These are phyloP conservation scores for Xylariaceae sp. DNA, from an alignment of 2,329 filamentous ascomycete species.

Conservation along the genomic window DNA sequence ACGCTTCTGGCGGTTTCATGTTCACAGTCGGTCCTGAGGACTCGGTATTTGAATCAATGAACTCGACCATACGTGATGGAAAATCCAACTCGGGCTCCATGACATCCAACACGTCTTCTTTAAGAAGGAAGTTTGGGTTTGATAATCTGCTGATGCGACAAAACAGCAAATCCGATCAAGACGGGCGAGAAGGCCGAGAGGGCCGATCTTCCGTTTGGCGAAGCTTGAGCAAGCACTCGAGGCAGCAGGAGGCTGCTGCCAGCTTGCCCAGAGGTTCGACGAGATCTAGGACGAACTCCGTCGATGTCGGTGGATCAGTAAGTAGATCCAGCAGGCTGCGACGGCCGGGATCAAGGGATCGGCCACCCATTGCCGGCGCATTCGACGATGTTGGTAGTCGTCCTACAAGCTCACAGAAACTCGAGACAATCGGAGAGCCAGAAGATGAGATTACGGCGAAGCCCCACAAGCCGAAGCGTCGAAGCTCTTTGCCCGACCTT, in stretches of 20 bases:
- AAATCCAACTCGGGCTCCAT: conserved; percentile 68
- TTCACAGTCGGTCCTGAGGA: conserved; percentile 37
- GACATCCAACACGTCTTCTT: conserved; percentile 79
- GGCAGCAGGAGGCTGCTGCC: conserved; percentile 51
- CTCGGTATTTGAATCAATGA: conserved; percentile 53
- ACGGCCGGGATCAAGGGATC: conserved; percentile 53
- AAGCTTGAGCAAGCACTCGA: conserved; percentile 76
- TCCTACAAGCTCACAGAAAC: conserved; percentile 52
- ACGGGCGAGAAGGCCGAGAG: conserved; percentile 37
- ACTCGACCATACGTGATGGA: conserved; percentile 51
- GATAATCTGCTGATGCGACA: conserved; percentile 71
- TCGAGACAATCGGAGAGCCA: conserved; percentile 58
- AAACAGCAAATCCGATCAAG: conserved; percentile 67
- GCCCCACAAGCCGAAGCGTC: conserved; percentile 67
- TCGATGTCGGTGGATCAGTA: conserved; percentile 50
- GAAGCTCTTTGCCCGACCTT: conserved; percentile 87
- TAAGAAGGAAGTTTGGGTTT: conserved; percentile 79
- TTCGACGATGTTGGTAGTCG: conserved; percentile 53
- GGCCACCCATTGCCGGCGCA: conserved; percentile 56
- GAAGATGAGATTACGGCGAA: conserved; percentile 38
- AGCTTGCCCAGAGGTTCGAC: conserved; percentile 60
- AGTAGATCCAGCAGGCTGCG: conserved; percentile 46
- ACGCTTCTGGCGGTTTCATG: conserved; percentile 35
- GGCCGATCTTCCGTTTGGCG: conserved; percentile 71
- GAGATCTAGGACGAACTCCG: conserved; percentile 68